These are phyloP conservation scores for Gnomoniopsis smithogilvyi DNA, from an alignment of 2,329 filamentous ascomycete species.

Conservation along the genomic window DNA sequence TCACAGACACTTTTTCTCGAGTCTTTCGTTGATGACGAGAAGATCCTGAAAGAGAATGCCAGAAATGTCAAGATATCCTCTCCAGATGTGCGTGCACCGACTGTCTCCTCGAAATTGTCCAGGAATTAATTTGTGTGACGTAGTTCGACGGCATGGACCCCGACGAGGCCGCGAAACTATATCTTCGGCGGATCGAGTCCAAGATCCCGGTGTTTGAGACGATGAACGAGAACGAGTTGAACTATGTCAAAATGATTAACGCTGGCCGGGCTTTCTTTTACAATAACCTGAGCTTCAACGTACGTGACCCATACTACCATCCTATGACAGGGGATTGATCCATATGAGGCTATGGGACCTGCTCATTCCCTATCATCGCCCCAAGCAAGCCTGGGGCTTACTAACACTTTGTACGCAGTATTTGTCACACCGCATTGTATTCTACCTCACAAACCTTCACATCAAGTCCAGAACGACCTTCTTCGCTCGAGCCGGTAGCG, in stretches of 20 bases:
- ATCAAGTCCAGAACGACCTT: conserved; percentile 94
- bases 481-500: conserved; percentile 80
- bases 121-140: conserved; percentile 17
- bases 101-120: neutral
- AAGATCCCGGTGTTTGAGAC: conserved; percentile 96
- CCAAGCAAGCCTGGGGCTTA: neutral
- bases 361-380: neutral
- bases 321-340: no score
- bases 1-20: conserved; percentile 92
- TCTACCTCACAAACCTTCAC: conserved; percentile 95
- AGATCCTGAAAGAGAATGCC: conserved; percentile 94
- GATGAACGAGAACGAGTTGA: conserved; percentile 90
- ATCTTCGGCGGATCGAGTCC: conserved; percentile 82
- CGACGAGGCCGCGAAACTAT: conserved; percentile 88
- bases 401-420: conserved; percentile 43
- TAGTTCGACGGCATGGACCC: conserved; percentile 89
- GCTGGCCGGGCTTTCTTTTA: conserved; percentile 90
- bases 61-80: conserved; percentile 97
- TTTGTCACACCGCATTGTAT: conserved; percentile 93
- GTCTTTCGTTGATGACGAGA: conserved; percentile 89
- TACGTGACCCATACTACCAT: neutral
- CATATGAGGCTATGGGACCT: neutral
- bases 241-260: conserved; percentile 99
- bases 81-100: conserved; percentile 66
- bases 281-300: conserved; percentile 92